Conservation (phyloP, 768 basidiomycete species). For the Podaxis sp. region DNA sequence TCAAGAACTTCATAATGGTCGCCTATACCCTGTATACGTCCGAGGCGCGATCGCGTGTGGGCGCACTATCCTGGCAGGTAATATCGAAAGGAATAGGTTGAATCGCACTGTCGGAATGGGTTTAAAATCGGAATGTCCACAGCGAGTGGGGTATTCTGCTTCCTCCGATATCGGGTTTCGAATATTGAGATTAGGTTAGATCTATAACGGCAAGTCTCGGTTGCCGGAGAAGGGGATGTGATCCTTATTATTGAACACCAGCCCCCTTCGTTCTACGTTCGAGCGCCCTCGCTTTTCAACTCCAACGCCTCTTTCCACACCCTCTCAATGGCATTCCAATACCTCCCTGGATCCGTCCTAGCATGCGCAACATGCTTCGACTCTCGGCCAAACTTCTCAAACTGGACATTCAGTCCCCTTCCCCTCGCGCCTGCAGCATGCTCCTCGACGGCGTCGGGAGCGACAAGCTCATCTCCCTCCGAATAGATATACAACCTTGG, state of each 20-base stretch:
- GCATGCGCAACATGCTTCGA: constrained; percentile 45
- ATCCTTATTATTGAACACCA: not conserved
- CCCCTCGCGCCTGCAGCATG: constrained; percentile 29
- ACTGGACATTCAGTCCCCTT: constrained; percentile 28
- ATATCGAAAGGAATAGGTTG: too few relatives aligned
- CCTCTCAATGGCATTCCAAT: constrained; percentile 36
- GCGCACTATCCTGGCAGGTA: too few relatives aligned
- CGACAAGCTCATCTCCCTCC: constrained; percentile 35
- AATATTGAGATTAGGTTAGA: too few relatives aligned
- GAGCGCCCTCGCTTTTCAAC: not conserved
- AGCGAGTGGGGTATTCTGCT: too few relatives aligned
- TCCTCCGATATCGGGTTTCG: too few relatives aligned
- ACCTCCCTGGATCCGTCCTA: constrained; percentile 34
- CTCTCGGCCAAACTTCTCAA: constrained; percentile 31
- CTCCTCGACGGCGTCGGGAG: constrained; percentile 28
- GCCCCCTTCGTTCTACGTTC: not conserved
- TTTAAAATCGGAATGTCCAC: too few relatives aligned
- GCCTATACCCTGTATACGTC: too few relatives aligned
- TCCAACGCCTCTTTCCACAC: constrained; percentile 31
- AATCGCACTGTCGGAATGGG: too few relatives aligned
- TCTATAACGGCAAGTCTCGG: not conserved
- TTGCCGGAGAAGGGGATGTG: not conserved
- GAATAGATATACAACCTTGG: constrained; percentile 46
- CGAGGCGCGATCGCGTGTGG: too few relatives aligned
- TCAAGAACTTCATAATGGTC: too few relatives aligned